Evolutionary conservation across 306 rosid species (phyloP).

Genomic region (Glycine soja): DNA sequence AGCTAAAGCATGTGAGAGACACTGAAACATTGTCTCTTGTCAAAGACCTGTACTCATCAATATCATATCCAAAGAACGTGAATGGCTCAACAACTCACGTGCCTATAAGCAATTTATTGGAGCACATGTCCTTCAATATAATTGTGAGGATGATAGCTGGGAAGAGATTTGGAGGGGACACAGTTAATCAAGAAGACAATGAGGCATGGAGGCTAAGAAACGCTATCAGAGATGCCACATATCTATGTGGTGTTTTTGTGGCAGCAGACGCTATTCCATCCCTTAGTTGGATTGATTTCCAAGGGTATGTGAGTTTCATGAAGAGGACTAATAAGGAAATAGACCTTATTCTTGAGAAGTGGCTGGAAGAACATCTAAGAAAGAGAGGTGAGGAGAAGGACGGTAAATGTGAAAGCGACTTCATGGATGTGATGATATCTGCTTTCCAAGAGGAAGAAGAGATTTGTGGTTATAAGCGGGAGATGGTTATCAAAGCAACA

Average conservation of each 20-base stretch:
- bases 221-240: slow-evolving; percentile 52
- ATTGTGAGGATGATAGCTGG: slow-evolving; percentile 58
- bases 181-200: slow-evolving; percentile 12
- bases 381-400: background rate
- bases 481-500: slow-evolving; percentile 70
- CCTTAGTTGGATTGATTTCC: slow-evolving; percentile 57
- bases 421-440: slow-evolving; percentile 63
- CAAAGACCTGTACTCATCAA: slow-evolving; percentile 46
- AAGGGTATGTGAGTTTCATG: slow-evolving; percentile 64
- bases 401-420: slow-evolving; percentile 35
- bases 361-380: slow-evolving; percentile 60
- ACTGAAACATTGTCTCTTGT: slow-evolving; percentile 52
- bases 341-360: slow-evolving; percentile 51
- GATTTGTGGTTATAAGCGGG: slow-evolving; percentile 53
- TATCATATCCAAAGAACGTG: background rate
- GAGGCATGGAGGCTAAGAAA: slow-evolving; percentile 52
- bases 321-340: slow-evolving; percentile 51
- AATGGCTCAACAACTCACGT: slow-evolving; percentile 9
- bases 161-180: slow-evolving; percentile 52
- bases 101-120: slow-evolving; percentile 52
- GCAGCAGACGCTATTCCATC: slow-evolving; percentile 58
- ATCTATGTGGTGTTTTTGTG: slow-evolving; percentile 67
- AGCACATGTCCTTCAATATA: slow-evolving; percentile 60
- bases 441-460: slow-evolving; percentile 40
- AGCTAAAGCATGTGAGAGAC: slow-evolving; percentile 53